Conservation (phyloP, 805 yeast genomes). For the Torulaspora microellipsoides region DNA sequence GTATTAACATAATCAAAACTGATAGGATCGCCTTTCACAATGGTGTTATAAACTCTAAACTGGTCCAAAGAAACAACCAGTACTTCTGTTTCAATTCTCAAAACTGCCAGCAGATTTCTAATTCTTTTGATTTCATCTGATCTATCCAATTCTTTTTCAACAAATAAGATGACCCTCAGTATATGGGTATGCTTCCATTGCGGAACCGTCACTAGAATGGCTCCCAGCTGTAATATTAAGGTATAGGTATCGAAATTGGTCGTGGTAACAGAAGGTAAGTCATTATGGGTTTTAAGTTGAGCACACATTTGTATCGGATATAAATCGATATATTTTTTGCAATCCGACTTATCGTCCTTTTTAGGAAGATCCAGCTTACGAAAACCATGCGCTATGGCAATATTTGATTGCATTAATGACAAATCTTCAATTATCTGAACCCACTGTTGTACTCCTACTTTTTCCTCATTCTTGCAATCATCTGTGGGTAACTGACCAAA, state of each 20-base stretch:
- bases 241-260: constrained; percentile 97
- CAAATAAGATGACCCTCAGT: constrained; percentile 83
- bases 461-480: constrained; percentile 61
- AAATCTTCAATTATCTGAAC: constrained; percentile 89
- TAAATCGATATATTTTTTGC: constrained; percentile 66
- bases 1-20: constrained; percentile 45
- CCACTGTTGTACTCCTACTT: constrained; percentile 76
- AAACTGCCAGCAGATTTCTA: constrained; percentile 56
- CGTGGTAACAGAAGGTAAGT: constrained; percentile 49
- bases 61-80: constrained; percentile 62
- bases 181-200: constrained; percentile 79
- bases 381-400: constrained; percentile 92
- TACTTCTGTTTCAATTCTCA: constrained; percentile 82
- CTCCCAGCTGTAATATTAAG: constrained; percentile 86
- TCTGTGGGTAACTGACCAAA: constrained; percentile 70
- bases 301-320: constrained; percentile 98
- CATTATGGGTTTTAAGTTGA: constrained; percentile 40
- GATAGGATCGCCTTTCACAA: constrained; percentile 61
- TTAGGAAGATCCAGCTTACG: constrained; percentile 59
- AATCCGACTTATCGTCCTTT: constrained; percentile 29
- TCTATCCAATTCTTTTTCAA: constrained; percentile 68
- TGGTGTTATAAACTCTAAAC: constrained; percentile 62
- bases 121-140: constrained; percentile 65
- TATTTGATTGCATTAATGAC: constrained; percentile 80
- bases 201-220: constrained; percentile 87